Conservation (phyloP, 306 rosid genomes). For the Mucuna pruriens region DNA sequence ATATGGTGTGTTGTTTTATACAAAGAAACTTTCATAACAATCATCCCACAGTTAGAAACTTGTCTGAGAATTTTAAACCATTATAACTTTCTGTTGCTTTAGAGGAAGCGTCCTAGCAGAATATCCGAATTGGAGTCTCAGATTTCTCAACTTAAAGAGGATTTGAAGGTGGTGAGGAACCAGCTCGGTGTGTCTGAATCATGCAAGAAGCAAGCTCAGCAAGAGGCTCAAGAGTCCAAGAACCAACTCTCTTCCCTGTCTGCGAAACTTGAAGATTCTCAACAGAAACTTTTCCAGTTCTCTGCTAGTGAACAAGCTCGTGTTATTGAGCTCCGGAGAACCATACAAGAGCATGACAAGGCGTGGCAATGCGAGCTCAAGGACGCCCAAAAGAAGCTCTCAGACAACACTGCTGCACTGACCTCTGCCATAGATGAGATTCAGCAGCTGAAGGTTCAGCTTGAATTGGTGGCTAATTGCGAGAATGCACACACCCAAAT, state of each 20-base stretch:
- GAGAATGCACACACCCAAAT: constrained; percentile 59
- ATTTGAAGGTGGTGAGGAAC: constrained; percentile 63
- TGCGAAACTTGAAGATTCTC: constrained; percentile 66
- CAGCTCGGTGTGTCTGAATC: constrained; percentile 66
- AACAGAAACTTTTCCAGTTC: constrained; percentile 56
- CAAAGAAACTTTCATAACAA: neutral
- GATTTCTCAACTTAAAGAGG: constrained; percentile 73
- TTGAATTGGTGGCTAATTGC: constrained; percentile 61
- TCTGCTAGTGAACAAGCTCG: constrained; percentile 58
- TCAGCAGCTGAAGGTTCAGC: constrained; percentile 69
- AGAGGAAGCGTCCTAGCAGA: constrained; percentile 83
- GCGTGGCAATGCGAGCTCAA: constrained; percentile 60
- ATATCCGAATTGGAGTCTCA: constrained; percentile 78
- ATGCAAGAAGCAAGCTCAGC: constrained; percentile 68
- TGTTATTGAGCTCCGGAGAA: constrained; percentile 55
- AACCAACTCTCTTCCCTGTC: constrained; percentile 54
- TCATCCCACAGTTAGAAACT: neutral
- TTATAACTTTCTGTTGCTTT: constrained; percentile 34
- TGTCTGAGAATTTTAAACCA: constrained; percentile 29
- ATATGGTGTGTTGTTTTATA: neutral
- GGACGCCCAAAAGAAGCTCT: constrained; percentile 53
- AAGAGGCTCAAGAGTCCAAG: constrained; percentile 66
- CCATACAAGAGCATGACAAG: constrained; percentile 53
- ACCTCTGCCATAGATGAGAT: constrained; percentile 63
- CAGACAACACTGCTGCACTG: constrained; percentile 54